phyloP scores from a whole-genome alignment of 306 rosid genomes.

The Ormosia semicastrata region DNA sequence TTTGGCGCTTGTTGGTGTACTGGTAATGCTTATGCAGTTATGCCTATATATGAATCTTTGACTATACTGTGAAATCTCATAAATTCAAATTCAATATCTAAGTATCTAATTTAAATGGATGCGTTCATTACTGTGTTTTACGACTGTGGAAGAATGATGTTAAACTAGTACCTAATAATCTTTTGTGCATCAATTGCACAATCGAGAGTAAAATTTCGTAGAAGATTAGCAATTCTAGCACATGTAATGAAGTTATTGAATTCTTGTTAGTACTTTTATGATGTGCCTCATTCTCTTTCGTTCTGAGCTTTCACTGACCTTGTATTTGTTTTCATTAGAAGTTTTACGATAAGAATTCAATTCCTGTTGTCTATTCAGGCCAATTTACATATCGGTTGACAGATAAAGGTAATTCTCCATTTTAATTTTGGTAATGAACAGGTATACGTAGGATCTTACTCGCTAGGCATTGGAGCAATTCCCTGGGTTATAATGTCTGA shows the following conservation, averaged over 20 bases:
- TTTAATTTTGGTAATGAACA: constrained; percentile 26
- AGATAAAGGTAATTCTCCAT: background rate
- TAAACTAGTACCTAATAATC: background rate
- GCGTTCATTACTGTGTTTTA: background rate
- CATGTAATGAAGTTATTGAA: background rate
- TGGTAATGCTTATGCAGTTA: constrained; percentile 53
- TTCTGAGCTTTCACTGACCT: background rate
- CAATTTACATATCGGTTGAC: background rate
- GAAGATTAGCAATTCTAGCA: background rate
- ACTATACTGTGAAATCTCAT: background rate
- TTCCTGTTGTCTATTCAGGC: background rate
- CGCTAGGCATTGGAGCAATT: constrained; percentile 89
- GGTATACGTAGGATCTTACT: constrained; percentile 75
- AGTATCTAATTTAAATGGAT: constrained; percentile 12
- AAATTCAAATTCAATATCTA: background rate
- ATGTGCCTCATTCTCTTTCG: background rate
- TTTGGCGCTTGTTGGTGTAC: constrained; percentile 63
- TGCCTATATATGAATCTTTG: constrained; percentile 2
- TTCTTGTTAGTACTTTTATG: background rate
- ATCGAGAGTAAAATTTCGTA: background rate
- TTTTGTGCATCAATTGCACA: background rate
- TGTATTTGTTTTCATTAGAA: background rate
- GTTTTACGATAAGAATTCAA: background rate
- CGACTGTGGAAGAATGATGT: background rate
- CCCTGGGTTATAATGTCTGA: constrained; percentile 98